Evolutionary conservation across 371 early-diverging fungal species (phyloP).

Genomic region (Syncephalastrum contaminatum): DNA sequence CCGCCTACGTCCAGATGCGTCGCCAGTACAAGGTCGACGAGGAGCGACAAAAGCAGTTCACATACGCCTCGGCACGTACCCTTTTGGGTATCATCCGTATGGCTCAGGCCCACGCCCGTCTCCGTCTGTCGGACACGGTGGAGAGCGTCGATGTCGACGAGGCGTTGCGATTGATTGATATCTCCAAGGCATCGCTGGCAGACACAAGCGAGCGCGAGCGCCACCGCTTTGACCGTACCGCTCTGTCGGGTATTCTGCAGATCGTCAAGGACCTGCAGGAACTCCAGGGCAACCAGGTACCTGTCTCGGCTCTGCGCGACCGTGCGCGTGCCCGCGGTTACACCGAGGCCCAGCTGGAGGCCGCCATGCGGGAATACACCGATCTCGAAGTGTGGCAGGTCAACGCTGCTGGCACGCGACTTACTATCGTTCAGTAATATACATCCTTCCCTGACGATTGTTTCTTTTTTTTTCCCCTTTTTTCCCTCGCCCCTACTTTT

Average conservation of each 20-base stretch:
- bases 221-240: slow-evolving; percentile 36
- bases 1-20: slow-evolving; percentile 83
- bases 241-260: slow-evolving; percentile 63
- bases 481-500: slow-evolving; percentile 8
- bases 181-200: slow-evolving; percentile 67
- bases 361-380: slow-evolving; percentile 69
- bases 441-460: background rate
- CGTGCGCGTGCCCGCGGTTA: slow-evolving; percentile 77
- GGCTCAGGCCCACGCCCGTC: slow-evolving; percentile 87
- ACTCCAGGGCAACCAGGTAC: slow-evolving; percentile 23
- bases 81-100: slow-evolving; percentile 92
- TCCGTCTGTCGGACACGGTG: slow-evolving; percentile 83
- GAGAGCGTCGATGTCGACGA: slow-evolving; percentile 91
- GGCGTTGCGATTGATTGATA: slow-evolving; percentile 91
- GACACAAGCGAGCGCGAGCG: slow-evolving; percentile 45
- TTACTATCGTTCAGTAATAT: slow-evolving; percentile 53
- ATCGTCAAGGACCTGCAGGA: slow-evolving; percentile 48
- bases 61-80: slow-evolving; percentile 77
- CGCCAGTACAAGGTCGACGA: slow-evolving; percentile 70
- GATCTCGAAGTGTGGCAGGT: slow-evolving; percentile 77
- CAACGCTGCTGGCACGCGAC: slow-evolving; percentile 58
- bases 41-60: slow-evolving; percentile 57
- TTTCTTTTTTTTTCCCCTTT: slow-evolving; percentile 9
- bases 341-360: slow-evolving; percentile 71
- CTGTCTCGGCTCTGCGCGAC: slow-evolving; percentile 58